Conservation (phyloP, 192 early-diverging fungal species). For the Coemansia sp. region DNA sequence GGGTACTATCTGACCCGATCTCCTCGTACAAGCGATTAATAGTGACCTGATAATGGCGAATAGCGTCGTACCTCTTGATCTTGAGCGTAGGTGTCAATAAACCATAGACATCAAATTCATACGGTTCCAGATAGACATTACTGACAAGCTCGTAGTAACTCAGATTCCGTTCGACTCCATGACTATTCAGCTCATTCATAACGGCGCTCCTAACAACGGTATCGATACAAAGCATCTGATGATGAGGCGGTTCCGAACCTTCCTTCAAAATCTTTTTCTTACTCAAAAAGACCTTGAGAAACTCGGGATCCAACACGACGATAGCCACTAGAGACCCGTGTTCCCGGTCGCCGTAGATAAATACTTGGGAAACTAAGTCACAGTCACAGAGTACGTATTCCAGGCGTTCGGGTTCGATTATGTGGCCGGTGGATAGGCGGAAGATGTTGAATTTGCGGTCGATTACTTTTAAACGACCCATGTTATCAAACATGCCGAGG, state of each 20-base stretch:
- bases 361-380: slow-evolving; percentile 70
- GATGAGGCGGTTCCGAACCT: slow-evolving; percentile 51
- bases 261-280: slow-evolving; percentile 57
- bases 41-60: slow-evolving; percentile 55
- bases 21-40: slow-evolving; percentile 69
- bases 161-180: slow-evolving; percentile 64
- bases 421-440: slow-evolving; percentile 86
- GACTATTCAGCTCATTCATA: slow-evolving; percentile 60
- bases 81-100: slow-evolving; percentile 83
- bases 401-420: slow-evolving; percentile 93
- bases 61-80: slow-evolving; percentile 60
- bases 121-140: slow-evolving; percentile 67
- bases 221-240: slow-evolving; percentile 66
- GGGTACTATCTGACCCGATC: slow-evolving; percentile 36
- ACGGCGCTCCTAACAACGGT: slow-evolving; percentile 60
- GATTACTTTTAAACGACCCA: slow-evolving; percentile 85
- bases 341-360: slow-evolving; percentile 81
- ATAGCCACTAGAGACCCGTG: slow-evolving; percentile 74
- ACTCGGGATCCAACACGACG: slow-evolving; percentile 72
- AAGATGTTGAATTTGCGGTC: slow-evolving; percentile 97
- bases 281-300: slow-evolving; percentile 55
- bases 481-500: slow-evolving; percentile 85
- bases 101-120: slow-evolving; percentile 76
- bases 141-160: slow-evolving; percentile 72
- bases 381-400: slow-evolving; percentile 88